phyloP scores from a whole-genome alignment of 2,329 filamentous ascomycete species.

The Ophiocordyceps camponoti-leonardi region DNA sequence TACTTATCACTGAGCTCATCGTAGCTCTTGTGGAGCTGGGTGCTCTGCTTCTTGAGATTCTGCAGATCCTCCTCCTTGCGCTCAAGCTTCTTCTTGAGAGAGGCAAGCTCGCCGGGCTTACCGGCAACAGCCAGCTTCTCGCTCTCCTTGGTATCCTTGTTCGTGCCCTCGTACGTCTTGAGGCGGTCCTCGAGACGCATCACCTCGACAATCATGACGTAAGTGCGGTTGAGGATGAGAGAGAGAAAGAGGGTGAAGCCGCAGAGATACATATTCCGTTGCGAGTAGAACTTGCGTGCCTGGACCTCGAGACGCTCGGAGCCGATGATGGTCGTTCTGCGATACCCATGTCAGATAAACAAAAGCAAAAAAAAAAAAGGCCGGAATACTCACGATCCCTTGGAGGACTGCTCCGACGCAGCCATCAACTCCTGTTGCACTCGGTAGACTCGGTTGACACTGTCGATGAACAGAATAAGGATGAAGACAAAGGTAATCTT shows the following conservation, averaged over 20 bases:
- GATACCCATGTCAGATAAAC: not conserved
- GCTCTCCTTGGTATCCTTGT: conserved; percentile 44
- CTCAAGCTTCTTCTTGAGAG: conserved; percentile 53
- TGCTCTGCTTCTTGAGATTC: conserved; percentile 82
- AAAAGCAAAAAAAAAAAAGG: not conserved
- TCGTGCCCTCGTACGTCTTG: conserved; percentile 52
- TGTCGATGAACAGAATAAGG: conserved; percentile 92
- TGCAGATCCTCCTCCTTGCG: conserved; percentile 71
- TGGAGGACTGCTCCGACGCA: conserved; percentile 39
- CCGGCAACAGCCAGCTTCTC: conserved; percentile 57
- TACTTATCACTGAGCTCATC: conserved; percentile 73
- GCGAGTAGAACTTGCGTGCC: conserved; percentile 98
- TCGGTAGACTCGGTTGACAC: conserved; percentile 87
- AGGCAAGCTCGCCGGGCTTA: conserved; percentile 56
- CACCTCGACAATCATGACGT: conserved; percentile 87
- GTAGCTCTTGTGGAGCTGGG: conserved; percentile 72
- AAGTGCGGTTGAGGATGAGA: conserved; percentile 96
- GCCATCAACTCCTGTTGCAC: conserved; percentile 77
- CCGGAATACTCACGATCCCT: conserved; percentile 25
- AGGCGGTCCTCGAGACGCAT: conserved; percentile 85
- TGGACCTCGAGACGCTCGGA: conserved; percentile 96
- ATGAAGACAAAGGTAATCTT: conserved; percentile 99
- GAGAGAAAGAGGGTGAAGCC: conserved; percentile 98
- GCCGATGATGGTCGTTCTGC: conserved; percentile 54
- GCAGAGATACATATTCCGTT: conserved; percentile 99